A percentile compares a stretch with the other conserved stretches of the same genome.
Evolutionary conservation across 192 early-diverging fungal genomes (phyloP).

Genomic region (Coemansia reversa): DNA sequence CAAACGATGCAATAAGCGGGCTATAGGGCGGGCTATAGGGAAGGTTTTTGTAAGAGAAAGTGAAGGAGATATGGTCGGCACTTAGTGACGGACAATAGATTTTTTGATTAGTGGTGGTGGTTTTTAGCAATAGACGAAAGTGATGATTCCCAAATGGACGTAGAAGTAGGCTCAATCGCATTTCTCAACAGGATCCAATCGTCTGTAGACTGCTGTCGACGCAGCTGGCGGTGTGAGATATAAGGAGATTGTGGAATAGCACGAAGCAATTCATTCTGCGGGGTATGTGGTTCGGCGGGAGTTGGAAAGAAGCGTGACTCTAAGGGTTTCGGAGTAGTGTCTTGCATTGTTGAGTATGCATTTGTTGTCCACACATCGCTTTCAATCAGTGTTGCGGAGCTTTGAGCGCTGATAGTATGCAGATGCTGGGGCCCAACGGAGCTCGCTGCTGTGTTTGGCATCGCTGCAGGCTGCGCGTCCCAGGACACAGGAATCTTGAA

Average conservation of each 20-base stretch:
- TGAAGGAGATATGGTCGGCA: neutral
- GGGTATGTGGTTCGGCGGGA: neutral
- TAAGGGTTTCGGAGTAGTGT: slow-evolving; percentile 8
- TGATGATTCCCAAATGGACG: slow-evolving; percentile 7
- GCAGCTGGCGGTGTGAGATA: slow-evolving; percentile 36
- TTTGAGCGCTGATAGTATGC: slow-evolving; percentile 23
- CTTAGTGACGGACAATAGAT: too few species aligned
- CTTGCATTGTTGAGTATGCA: neutral
- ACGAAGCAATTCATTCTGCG: neutral
- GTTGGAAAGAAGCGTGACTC: slow-evolving; percentile 48
- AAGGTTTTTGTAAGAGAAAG: neutral
- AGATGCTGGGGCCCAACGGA: neutral
- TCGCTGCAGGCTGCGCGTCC: slow-evolving; percentile 14
- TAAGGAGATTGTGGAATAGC: neutral
- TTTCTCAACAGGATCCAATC: slow-evolving; percentile 36
- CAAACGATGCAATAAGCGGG: neutral
- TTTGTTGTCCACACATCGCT: slow-evolving; percentile 41
- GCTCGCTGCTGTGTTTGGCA: neutral
- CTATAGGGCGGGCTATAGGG: too few species aligned
- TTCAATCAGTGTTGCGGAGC: slow-evolving; percentile 43
- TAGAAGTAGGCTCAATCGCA: neutral
- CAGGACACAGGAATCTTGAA: slow-evolving; percentile 30
- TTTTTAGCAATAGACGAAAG: slow-evolving; percentile 6
- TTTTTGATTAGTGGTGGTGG: slow-evolving; percentile 5
- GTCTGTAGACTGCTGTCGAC: slow-evolving; percentile 44